A percentile compares a stretch with the other conserved stretches of the same genome.
These are phyloP conservation scores for Colletotrichum spaethianum DNA, from an alignment of 2,329 filamentous ascomycete species.

Conservation along the genomic window DNA sequence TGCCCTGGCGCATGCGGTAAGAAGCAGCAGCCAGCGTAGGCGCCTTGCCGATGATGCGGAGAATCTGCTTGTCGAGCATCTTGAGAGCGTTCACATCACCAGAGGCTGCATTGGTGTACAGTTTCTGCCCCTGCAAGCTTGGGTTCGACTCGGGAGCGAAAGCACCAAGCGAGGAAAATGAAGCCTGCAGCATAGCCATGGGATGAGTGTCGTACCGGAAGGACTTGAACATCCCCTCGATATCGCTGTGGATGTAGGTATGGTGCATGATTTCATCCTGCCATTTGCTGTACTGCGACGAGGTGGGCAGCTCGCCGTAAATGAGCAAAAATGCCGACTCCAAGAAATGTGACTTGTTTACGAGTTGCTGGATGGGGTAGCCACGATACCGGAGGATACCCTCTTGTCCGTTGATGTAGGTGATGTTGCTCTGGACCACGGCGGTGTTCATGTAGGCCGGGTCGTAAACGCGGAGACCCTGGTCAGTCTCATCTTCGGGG, in stretches of 20 bases:
- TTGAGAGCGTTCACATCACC: constrained; percentile 58
- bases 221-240: constrained; percentile 65
- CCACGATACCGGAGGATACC: constrained; percentile 67
- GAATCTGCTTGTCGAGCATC: constrained; percentile 66
- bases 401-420: constrained; percentile 67
- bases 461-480: constrained; percentile 65
- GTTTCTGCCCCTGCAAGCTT: constrained; percentile 63
- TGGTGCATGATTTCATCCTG: constrained; percentile 65
- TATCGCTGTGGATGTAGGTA: constrained; percentile 64
- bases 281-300: constrained; percentile 57
- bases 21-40: constrained; percentile 65
- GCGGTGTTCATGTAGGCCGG: constrained; percentile 69
- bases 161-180: constrained; percentile 64
- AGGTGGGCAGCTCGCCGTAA: constrained; percentile 64
- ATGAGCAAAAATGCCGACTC: constrained; percentile 66
- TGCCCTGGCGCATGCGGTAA: constrained; percentile 67
- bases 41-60: constrained; percentile 66
- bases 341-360: constrained; percentile 63
- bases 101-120: constrained; percentile 61
- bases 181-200: constrained; percentile 66
- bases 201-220: constrained; percentile 67
- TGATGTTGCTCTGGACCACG: constrained; percentile 64
- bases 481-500: constrained; percentile 61
- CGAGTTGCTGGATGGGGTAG: constrained; percentile 66
- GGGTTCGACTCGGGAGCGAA: constrained; percentile 66